phyloP scores from a whole-genome alignment of 2,329 filamentous ascomycete genomes.

The Claviceps cyperi region DNA sequence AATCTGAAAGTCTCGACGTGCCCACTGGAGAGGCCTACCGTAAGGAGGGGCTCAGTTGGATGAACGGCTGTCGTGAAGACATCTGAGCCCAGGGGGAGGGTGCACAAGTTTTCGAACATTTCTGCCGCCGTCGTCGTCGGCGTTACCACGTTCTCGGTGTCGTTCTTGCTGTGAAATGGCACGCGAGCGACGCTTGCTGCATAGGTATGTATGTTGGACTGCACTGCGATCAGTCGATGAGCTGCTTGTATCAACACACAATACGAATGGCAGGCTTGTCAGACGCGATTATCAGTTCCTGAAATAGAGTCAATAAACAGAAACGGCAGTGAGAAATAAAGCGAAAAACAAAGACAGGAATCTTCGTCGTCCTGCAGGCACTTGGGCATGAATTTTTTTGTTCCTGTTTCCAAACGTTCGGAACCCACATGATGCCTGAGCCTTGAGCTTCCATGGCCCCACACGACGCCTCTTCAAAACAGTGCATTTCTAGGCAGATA shows the following conservation, averaged over 20 bases:
- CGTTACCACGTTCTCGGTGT: neutral
- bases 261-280: neutral
- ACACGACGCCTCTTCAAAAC: too few relatives aligned
- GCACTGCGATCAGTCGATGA: neutral
- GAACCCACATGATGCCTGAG: too few relatives aligned
- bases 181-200: neutral
- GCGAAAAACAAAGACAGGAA: neutral
- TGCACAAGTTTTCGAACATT: conserved; percentile 90
- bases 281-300: neutral
- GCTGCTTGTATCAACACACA: neutral
- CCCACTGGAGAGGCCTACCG: conserved; percentile 71
- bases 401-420: too few relatives aligned
- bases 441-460: too few relatives aligned
- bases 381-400: too few relatives aligned
- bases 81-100: conserved; percentile 70
- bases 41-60: conserved; percentile 68
- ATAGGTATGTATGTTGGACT: neutral
- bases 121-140: neutral
- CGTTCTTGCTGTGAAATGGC: neutral
- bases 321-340: neutral
- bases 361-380: neutral
- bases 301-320: neutral
- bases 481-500: too few relatives aligned
- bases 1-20: conserved; percentile 77
- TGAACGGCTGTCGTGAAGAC: conserved; percentile 83